Base-by-base conservation (phyloP, 768 basidiomycete genomes). In the Lactarius trivialis region DNA sequence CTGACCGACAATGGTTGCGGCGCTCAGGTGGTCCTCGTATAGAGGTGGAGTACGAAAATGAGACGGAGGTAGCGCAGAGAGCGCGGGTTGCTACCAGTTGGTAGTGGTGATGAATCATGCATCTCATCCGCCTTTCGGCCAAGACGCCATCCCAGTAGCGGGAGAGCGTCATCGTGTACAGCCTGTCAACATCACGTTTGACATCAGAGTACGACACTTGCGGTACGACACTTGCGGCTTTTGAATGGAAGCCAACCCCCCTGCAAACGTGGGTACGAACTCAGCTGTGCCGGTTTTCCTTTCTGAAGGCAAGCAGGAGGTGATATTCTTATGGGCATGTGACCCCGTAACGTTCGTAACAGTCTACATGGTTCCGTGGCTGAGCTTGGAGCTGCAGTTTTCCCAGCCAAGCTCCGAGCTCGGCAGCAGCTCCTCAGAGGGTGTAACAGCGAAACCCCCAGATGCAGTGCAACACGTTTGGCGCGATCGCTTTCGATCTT, bases 31-130 rank as follows among this genome's bases (percentile, higher is more conserved):
- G 63, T n/a, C 63, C 58, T 36, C 58, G 58, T 30, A 45, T 64
- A 60, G 63, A 64, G 37, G 58, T 64, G 12, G 63, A 64, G 58
- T 60, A 64, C 49, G 58, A 60, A 56, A 60, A 64, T 36, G 63
- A 64, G 58, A 55, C 58, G 8, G 63, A 36, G 54, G 33, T 64
- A 37, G 58, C 54, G 4, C 53, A 53, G 33, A 60, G 48, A 33
- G 48, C 32, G 12, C 54, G 54, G 26, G 39, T 64, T 24, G 26
- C 58, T 21, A 28, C 54, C 17, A 36, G 58, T 43, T 64, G 63
- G 63, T 64, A 64, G 63, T 56, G 9, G 58, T 45, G 30, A n/a
- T 26, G 30, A 50, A 15, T 14, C 24, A 14, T 53, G 19, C 56
- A 11, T 21, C 33, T 37, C 26, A 21, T n/a, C 41, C 2, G 28